Evolutionary conservation across 768 basidiomycete genomes (phyloP), one percentile per base, ranked within the genome.

Genomic region (Tricholomella constricta): DNA sequence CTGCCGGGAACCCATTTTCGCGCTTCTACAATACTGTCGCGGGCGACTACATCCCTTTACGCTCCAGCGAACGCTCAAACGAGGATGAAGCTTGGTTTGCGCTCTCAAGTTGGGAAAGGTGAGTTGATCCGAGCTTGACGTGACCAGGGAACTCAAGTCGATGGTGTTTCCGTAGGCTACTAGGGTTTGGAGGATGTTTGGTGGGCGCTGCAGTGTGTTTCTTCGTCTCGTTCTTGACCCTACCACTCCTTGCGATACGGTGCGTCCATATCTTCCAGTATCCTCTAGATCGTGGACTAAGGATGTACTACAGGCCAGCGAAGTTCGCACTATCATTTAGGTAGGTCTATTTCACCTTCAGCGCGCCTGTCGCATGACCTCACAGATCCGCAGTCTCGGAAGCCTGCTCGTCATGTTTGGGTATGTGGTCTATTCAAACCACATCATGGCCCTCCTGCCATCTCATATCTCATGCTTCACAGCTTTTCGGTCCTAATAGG

Each of bases 1-100:
- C 72, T 1, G 68, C 72, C 2, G 57, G 57, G 1, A 89, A 89
- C 64, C 85, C 91, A 3, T 94, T 98, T 68, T 83, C 89, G 11
- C 80, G 93, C 25, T 91, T 95, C 67, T 96, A 95, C 73, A 89
- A 84, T 52, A 82, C 89, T 15, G 78, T 98, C 45, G 89, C 89
- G 8, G 87, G 87, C 11, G 85, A 88, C 57, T 97, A 97, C 64
- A 85, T 98, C 43, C 97, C 96, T 0, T 74, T 98, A 55, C 79
- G 92, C 35, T 89, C 88, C 2, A 82, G 66, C 56, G 92, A 93
- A 59, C 79, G 84, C 38, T 88, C 88, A 26, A 94, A 93, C 69
- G 95, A 99, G 68, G 96, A 98, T 61, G 94, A 98, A 65, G 95
- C 96, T 2, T 96, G 89, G 80, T 92, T 97, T 70, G 88, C 90